A percentile compares a stretch with the other conserved stretches of the same genome.
Evolutionary conservation across 2,329 filamentous ascomycete genomes (phyloP).

Genomic region (Macroventuria anomochaeta): DNA sequence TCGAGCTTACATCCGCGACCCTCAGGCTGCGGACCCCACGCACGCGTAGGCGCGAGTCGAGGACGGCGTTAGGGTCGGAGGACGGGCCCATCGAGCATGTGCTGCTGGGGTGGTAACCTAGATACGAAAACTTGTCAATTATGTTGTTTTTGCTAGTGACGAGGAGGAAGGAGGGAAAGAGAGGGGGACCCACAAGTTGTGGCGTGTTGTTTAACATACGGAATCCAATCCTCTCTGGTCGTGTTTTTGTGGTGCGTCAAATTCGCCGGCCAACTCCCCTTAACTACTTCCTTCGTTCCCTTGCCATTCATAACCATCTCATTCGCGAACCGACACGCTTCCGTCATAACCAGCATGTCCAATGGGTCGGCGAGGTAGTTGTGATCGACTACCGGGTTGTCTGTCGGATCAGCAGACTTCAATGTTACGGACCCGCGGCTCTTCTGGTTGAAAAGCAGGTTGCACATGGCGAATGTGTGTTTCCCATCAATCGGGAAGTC

Average conservation of each 20-base stretch:
- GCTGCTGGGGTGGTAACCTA: conserved; percentile 61
- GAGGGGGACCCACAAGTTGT: conserved; percentile 60
- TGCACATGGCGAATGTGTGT: conserved; percentile 64
- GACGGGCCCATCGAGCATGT: conserved; percentile 62
- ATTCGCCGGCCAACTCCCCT: conserved; percentile 65
- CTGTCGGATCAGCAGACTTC: conserved; percentile 55
- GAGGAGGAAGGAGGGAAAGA: background rate
- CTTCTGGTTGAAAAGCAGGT: conserved; percentile 64
- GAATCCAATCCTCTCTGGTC: conserved; percentile 64
- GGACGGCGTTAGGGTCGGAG: conserved; percentile 43
- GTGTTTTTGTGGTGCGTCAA: conserved; percentile 60
- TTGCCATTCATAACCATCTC: conserved; percentile 65
- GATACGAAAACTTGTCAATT: too few species aligned
- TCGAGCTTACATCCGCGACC: conserved; percentile 36
- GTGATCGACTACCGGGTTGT: conserved; percentile 64
- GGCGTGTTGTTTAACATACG: conserved; percentile 64
- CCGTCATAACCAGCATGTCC: conserved; percentile 65
- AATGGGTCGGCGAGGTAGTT: conserved; percentile 65
- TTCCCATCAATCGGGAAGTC: conserved; percentile 61
- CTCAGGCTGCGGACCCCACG: conserved; percentile 32
- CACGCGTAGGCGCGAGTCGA: conserved; percentile 45
- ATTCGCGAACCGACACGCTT: conserved; percentile 65
- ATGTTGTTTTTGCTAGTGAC: too few species aligned
- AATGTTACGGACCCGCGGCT: conserved; percentile 64
- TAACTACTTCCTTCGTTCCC: conserved; percentile 65